Evolutionary conservation across 208 protist species (phyloP).

Genomic region (Acanthamoeba lugdunensis): DNA sequence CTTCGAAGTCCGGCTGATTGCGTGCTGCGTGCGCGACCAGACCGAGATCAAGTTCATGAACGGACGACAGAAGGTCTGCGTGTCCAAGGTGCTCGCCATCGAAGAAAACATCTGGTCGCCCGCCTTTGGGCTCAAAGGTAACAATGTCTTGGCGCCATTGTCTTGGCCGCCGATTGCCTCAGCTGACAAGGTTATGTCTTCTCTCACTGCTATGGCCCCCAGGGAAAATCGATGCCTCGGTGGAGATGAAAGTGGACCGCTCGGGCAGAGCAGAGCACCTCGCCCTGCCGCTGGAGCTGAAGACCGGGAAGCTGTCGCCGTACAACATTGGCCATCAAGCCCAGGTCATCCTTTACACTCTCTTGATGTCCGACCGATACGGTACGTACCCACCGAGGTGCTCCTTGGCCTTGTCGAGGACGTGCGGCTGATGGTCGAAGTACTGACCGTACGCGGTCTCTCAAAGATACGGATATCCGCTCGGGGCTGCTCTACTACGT

Average conservation of each 20-base stretch:
- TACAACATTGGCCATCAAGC: constrained; percentile 60
- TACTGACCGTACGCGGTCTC: no score
- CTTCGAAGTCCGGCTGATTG: background rate
- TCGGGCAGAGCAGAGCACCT: background rate
- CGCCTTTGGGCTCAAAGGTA: constrained; percentile 83
- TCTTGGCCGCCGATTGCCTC: background rate
- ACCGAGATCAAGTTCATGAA: constrained; percentile 29
- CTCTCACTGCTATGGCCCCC: no score
- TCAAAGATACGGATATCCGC: constrained; percentile 50
- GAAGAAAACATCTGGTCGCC: constrained; percentile 84
- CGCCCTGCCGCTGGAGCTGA: constrained; percentile 80
- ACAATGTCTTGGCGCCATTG: background rate
- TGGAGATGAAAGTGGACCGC: constrained; percentile 75
- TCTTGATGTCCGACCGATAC: constrained; percentile 82
- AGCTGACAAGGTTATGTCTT: background rate
- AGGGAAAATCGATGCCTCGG: constrained; percentile 78
- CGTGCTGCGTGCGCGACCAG: background rate
- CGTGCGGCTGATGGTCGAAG: background rate
- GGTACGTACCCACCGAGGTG: constrained; percentile 8
- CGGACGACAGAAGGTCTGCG: constrained; percentile 58
- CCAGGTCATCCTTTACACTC: constrained; percentile 80
- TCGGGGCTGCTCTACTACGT: constrained; percentile 71
- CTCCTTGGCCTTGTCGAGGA: no score
- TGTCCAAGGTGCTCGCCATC: constrained; percentile 80
- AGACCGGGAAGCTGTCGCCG: constrained; percentile 78